Base-by-base conservation (phyloP, 1,139 yeast genomes). In the Geotrichum candidum region DNA sequence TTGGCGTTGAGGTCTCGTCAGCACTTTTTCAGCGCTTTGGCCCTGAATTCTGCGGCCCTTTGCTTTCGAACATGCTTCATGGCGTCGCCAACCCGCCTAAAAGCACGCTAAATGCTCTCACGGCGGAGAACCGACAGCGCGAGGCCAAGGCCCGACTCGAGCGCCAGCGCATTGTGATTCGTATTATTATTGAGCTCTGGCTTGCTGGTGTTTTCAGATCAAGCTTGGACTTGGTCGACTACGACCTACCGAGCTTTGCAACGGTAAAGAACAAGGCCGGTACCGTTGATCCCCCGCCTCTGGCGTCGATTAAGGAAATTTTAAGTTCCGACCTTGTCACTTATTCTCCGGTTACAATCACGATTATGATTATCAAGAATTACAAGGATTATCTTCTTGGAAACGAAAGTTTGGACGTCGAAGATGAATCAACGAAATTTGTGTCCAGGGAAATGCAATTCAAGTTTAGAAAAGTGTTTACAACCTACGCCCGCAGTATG, bases 21-120 rank as follows among this genome's bases (percentile, higher is more conserved):
- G 86, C 85, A 0, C 75, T 92, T 33, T 96, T 90, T 73, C 96
- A 88, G 72, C 77, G 97, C 59, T 90, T 91, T 71, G 72, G 78
- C 1, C 61, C 66, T 0, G 72, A 74, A 10, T 87, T 89, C 70
- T 81, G 90, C 0, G 82, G 84, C 0, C 73, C 71, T 29, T 69
- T 90, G 61, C 71, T 87, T 65, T 72, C 79, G 0, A 73, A 78
- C 64, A 75, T 88, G 63, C 73, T 86, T 13, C 72, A 73, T 27
- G 80, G 80, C 3, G 74, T 86, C 23, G 73, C 77, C 2, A 77
- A 75, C 58, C 83, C 85, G 1, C 63, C 70, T 1, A 64, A 69
- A 45, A 66, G 66, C 0, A 70, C 70, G 0, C 62, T 71, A 3
- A 76, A 73, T n/a, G 63, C 69, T 4, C 74, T 77, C 29, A 66